Evolutionary conservation across 495 filamentous ascomycete genomes (phyloP), one percentile per base, ranked within the genome.

Genomic region (Penicillium fimorum): DNA sequence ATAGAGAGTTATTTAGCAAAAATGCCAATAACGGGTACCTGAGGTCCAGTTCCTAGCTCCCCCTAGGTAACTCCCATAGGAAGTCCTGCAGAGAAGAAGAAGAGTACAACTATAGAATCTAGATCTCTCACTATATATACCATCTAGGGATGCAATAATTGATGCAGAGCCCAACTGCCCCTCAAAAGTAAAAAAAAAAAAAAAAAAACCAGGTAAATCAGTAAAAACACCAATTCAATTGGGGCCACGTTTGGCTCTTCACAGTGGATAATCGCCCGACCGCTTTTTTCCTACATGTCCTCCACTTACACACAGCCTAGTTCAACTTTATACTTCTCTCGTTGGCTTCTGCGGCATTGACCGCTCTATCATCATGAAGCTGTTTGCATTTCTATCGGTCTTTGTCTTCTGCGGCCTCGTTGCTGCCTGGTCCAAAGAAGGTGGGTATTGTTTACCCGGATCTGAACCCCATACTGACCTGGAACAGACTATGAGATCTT

Each of bases 401-500:
- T 64, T 76, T 24, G 66, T 70, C 50, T 62, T 70, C 44, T 73
- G 89, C 33, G 82, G 82, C 9, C 62, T 88, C 32, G 84, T 81
- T 43, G 82, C 83, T 55, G 90, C 89, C 15, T 96, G 90, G 88
- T 82, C 83, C 9, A 92, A 93, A 75, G 90, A 94, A 82, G 90
- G 90, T 87, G 70, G 52, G 80, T 75, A 27, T 59, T 49, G 18
- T 44, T 40, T 25, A 54, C 46, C 52, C 24, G 32, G 53, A 30
- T 30, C 27, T 10, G 18, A 8, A 30, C 3, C 30, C 52, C 38
- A 54, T 61, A 41, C 51, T 53, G 55, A 47, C 58, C 22, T 57
- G 40, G 56, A 37, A 50, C 65, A 96, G 94, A 99, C 72, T 88
- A 93, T 66, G 94, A 99, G 76, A 97, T 99, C 75, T 99, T 99